phyloP scores from a whole-genome alignment of 1,284 basidiomycete genomes.

The Ganoderma lucidum region DNA sequence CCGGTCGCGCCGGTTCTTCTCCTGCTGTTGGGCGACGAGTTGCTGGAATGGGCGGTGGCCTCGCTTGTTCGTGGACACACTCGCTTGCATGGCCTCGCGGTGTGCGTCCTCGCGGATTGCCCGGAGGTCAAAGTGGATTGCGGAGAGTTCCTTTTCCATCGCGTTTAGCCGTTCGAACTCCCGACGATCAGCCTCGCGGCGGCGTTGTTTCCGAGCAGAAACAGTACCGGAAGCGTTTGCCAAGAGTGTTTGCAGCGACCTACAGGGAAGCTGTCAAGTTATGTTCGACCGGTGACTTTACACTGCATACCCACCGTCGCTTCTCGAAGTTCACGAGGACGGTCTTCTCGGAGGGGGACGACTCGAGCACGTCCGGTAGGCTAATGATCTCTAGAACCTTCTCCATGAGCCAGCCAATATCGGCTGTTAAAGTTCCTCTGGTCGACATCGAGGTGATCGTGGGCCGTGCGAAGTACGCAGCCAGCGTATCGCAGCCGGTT shows the following conservation, averaged over 20 bases:
- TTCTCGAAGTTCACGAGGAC: slow-evolving; percentile 83
- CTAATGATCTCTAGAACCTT: slow-evolving; percentile 80
- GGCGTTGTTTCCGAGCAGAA: slow-evolving; percentile 52
- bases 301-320: slow-evolving; percentile 60
- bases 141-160: slow-evolving; percentile 71
- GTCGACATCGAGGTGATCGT: slow-evolving; percentile 51
- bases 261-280: slow-evolving; percentile 38
- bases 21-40: slow-evolving; percentile 68
- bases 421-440: slow-evolving; percentile 66
- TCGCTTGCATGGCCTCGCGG: slow-evolving; percentile 61
- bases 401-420: slow-evolving; percentile 84
- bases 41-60: slow-evolving; percentile 72
- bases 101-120: slow-evolving; percentile 76
- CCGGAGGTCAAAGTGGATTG: slow-evolving; percentile 70
- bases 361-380: slow-evolving; percentile 74
- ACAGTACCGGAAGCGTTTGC: slow-evolving; percentile 55
- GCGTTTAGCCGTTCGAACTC: slow-evolving; percentile 78
- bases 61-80: slow-evolving; percentile 56
- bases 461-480: slow-evolving; percentile 61
- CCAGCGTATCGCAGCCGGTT: slow-evolving; percentile 65
- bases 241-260: slow-evolving; percentile 72
- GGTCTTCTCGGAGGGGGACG: slow-evolving; percentile 55
- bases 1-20: slow-evolving; percentile 81
- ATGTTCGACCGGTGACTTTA: slow-evolving; percentile 4
- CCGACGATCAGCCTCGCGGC: slow-evolving; percentile 64